Percentiles rank a stretch among this genome's conserved stretches.
phyloP scores from a whole-genome alignment of 1,139 yeast species.

The Hansenula lynferdii region DNA sequence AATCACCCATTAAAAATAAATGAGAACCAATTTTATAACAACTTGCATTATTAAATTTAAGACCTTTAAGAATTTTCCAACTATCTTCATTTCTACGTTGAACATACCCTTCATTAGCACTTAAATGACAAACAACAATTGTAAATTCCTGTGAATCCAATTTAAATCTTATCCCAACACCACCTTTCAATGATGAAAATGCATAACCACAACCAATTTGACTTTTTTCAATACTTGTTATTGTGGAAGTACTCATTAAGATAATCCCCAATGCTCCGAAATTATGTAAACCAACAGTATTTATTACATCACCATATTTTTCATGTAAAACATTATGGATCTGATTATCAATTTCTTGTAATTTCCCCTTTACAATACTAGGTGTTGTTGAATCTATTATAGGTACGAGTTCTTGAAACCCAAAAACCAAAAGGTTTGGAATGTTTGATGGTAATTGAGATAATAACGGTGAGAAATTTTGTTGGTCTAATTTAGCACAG shows the following conservation, averaged over 20 bases:
- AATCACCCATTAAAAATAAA: constrained; percentile 74
- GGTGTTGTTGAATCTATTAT: constrained; percentile 58
- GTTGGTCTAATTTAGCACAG: constrained; percentile 34
- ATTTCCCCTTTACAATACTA: constrained; percentile 31
- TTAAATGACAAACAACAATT: constrained; percentile 65
- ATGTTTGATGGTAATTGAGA: constrained; percentile 30
- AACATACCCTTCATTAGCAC: constrained; percentile 71
- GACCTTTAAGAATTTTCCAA: constrained; percentile 41
- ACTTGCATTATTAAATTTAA: constrained; percentile 61
- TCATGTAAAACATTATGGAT: constrained; percentile 36
- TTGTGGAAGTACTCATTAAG: constrained; percentile 42
- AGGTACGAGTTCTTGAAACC: constrained; percentile 71
- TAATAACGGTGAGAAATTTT: constrained; percentile 13
- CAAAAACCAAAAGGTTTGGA: constrained; percentile 57
- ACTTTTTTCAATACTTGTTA: constrained; percentile 28
- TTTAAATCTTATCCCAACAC: constrained; percentile 51
- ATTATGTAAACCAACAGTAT: constrained; percentile 40
- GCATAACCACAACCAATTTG: constrained; percentile 47
- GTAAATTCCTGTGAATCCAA: constrained; percentile 41
- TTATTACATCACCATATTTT: constrained; percentile 32
- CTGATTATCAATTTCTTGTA: constrained; percentile 37
- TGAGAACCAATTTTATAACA: constrained; percentile 54
- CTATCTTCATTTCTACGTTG: constrained; percentile 50
- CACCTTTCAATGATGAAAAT: constrained; percentile 71
- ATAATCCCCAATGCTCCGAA: constrained; percentile 67